Percentiles rank a stretch among this genome's conserved stretches.
phyloP scores from a whole-genome alignment of 2,329 filamentous ascomycete species.

The Coniochaeta prunicola region DNA sequence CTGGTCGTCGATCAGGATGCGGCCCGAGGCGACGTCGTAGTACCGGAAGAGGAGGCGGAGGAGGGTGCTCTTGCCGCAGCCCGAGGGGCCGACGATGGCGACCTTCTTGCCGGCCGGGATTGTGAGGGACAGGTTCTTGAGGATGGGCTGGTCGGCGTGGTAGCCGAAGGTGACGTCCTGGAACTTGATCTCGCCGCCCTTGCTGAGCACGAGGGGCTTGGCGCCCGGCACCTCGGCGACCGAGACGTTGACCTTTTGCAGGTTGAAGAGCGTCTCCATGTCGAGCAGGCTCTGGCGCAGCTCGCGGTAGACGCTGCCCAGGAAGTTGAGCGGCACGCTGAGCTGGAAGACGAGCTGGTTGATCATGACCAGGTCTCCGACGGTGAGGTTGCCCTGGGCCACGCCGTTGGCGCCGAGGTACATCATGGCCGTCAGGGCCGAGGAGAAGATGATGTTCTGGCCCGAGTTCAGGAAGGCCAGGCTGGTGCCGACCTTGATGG shows the following conservation, averaged over 20 bases:
- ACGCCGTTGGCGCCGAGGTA: constrained; percentile 90
- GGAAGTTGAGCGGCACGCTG: constrained; percentile 91
- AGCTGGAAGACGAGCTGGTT: constrained; percentile 98
- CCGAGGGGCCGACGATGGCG: constrained; percentile 88
- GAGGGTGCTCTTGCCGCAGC: constrained; percentile 94
- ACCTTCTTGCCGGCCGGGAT: constrained; percentile 96
- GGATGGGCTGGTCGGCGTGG: constrained; percentile 75
- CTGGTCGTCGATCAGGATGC: constrained; percentile 87
- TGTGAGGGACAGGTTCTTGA: constrained; percentile 75
- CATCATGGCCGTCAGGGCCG: constrained; percentile 94
- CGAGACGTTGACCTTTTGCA: constrained; percentile 91
- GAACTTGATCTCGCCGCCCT: constrained; percentile 85
- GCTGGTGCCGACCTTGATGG: constrained; percentile 94
- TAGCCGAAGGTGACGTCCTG: constrained; percentile 96
- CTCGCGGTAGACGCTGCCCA: constrained; percentile 96
- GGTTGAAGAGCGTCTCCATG: constrained; percentile 96
- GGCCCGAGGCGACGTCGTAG: constrained; percentile 80
- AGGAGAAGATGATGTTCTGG: constrained; percentile 95
- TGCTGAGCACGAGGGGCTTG: constrained; percentile 61
- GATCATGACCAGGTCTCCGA: constrained; percentile 96
- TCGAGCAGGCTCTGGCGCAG: constrained; percentile 89
- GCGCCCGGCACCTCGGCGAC: constrained; percentile 74
- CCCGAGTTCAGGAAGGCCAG: constrained; percentile 88
- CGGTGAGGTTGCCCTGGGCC: constrained; percentile 70
- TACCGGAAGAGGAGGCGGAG: constrained; percentile 86